These are phyloP conservation scores for Basidiobolus meristosporus DNA, from an alignment of 371 early-diverging fungal species.

Conservation along the genomic window DNA sequence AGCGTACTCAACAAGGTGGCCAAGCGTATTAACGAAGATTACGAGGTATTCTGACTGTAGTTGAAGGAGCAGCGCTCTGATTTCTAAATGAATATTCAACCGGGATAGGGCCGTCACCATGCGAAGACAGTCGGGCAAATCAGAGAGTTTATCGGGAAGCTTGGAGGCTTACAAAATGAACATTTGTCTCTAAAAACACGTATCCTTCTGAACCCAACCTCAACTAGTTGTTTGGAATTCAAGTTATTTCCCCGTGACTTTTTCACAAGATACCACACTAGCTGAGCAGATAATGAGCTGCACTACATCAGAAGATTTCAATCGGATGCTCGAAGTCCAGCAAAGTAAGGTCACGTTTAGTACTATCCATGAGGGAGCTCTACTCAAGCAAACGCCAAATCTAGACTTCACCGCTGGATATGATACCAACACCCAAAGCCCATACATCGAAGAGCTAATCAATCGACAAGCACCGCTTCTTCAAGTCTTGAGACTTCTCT, in stretches of 20 bases:
- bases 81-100: background rate
- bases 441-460: slow-evolving; percentile 72
- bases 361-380: too few species aligned
- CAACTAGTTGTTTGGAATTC: slow-evolving; percentile 6
- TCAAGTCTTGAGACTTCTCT: slow-evolving; percentile 60
- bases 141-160: slow-evolving; percentile 70
- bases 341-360: slow-evolving; percentile 38
- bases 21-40: slow-evolving; percentile 58
- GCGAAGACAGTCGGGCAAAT: slow-evolving; percentile 77
- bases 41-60: slow-evolving; percentile 28
- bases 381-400: too few species aligned
- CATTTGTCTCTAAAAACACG: slow-evolving; percentile 61
- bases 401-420: slow-evolving; percentile 67
- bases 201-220: slow-evolving; percentile 27
- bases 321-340: slow-evolving; percentile 62
- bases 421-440: slow-evolving; percentile 35
- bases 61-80: background rate
- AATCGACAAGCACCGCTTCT: slow-evolving; percentile 44
- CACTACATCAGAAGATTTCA: slow-evolving; percentile 65
- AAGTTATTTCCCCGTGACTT: background rate
- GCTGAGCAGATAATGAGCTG: slow-evolving; percentile 63
- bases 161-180: slow-evolving; percentile 64
- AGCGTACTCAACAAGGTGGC: slow-evolving; percentile 64
- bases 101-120: slow-evolving; percentile 42
- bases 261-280: slow-evolving; percentile 44